These are phyloP conservation scores for Umbelopsis sp. DNA, from an alignment of 192 early-diverging fungal species.

Conservation along the genomic window DNA sequence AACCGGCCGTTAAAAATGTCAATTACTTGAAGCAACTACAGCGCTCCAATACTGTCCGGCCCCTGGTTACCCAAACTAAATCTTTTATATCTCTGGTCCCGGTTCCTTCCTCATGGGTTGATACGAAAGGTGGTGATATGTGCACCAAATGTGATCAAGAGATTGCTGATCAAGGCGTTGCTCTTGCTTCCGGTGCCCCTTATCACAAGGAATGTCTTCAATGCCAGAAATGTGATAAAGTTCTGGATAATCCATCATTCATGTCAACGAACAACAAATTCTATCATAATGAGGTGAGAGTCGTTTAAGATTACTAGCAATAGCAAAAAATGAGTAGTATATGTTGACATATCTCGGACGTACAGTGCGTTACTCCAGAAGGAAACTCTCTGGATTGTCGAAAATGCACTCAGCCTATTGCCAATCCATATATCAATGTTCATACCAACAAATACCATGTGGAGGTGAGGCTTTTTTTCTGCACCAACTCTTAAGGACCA, in stretches of 20 bases:
- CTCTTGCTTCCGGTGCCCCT: background rate
- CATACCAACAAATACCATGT: conserved; percentile 29
- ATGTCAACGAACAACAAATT: background rate
- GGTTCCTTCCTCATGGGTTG: conserved; percentile 5
- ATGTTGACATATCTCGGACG: no score
- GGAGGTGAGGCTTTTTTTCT: conserved; percentile 18
- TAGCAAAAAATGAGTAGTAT: background rate
- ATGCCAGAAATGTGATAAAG: conserved; percentile 23
- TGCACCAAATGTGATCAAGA: background rate
- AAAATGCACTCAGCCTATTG: background rate
- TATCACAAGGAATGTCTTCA: conserved; percentile 34
- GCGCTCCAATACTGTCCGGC: background rate
- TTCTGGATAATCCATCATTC: conserved; percentile 25
- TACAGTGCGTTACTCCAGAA: no score
- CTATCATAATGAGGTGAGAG: background rate
- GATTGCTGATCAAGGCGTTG: background rate
- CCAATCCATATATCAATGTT: conserved; percentile 19
- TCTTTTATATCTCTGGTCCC: background rate
- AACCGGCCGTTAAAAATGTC: background rate
- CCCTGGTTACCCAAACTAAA: background rate
- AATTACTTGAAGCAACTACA: conserved; percentile 2
- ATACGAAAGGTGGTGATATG: conserved; percentile 3
- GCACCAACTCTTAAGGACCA: background rate
- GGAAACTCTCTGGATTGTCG: background rate
- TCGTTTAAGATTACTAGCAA: background rate